Conservation (phyloP, 257 asterid species). For the Fraxinus quadrangulata region DNA sequence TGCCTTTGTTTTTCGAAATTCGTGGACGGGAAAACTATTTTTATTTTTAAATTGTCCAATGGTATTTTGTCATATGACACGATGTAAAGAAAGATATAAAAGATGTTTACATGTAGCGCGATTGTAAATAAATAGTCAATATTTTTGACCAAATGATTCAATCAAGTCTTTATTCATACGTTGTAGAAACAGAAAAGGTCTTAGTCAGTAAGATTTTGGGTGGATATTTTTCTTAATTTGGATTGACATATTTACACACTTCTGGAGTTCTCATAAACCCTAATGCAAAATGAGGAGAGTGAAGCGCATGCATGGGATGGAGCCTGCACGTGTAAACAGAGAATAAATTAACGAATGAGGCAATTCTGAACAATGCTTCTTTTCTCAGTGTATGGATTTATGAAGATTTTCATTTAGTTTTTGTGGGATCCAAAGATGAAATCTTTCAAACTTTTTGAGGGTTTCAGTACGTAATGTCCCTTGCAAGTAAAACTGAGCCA, state of each 20-base stretch:
- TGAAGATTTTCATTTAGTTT: slow-evolving; percentile 33
- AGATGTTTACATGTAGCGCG: too few species aligned
- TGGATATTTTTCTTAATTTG: slow-evolving; percentile 52
- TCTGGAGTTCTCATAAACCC: slow-evolving; percentile 46
- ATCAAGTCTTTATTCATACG: slow-evolving; percentile 4
- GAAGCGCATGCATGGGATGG: slow-evolving; percentile 8
- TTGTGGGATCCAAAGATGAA: slow-evolving; percentile 35
- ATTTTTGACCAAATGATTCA: neutral
- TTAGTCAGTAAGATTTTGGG: slow-evolving; percentile 61
- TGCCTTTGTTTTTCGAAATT: too few species aligned
- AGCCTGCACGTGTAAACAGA: neutral
- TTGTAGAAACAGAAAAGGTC: slow-evolving; percentile 41
- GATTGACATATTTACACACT: slow-evolving; percentile 50
- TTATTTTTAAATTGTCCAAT: too few species aligned
- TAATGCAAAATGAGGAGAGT: slow-evolving; percentile 28
- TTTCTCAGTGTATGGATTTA: slow-evolving; percentile 29
- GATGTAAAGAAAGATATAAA: too few species aligned
- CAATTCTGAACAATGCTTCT: slow-evolving; percentile 34
- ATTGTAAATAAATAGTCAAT: too few species aligned
- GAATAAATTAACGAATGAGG: slow-evolving; percentile 25
- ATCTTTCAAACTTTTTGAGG: slow-evolving; percentile 47
- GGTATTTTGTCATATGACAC: too few species aligned
- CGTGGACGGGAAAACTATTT: too few species aligned
- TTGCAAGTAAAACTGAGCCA: slow-evolving; percentile 45
- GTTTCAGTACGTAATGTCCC: slow-evolving; percentile 53